phyloP scores from a whole-genome alignment of 371 early-diverging fungal genomes.

The Coelomomyces lativittatus region DNA sequence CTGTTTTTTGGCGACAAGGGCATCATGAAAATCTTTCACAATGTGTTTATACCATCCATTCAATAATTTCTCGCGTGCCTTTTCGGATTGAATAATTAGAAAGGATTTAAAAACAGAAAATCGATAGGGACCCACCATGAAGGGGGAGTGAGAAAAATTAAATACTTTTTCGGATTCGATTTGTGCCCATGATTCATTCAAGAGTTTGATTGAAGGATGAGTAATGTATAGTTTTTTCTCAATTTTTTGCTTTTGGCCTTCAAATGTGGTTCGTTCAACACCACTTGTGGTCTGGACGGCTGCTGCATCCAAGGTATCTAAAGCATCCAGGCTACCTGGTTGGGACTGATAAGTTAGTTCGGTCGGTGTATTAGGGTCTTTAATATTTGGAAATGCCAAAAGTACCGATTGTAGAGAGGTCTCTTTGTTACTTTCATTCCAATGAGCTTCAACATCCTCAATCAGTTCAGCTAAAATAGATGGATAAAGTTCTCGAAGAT shows the following conservation, averaged over 20 bases:
- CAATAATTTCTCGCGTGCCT: slow-evolving; percentile 17
- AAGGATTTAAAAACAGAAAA: not conserved
- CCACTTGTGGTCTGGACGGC: not conserved
- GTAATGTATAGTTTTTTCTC: not conserved
- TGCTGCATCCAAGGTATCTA: not conserved
- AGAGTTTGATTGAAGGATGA: not conserved
- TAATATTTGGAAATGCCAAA: not conserved
- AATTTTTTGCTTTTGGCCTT: not conserved
- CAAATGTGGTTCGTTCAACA: not conserved
- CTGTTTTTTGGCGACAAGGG: slow-evolving; percentile 6
- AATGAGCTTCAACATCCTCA: not conserved
- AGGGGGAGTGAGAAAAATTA: not conserved
- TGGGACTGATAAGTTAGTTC: not conserved
- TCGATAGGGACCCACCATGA: not conserved
- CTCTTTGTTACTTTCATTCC: slow-evolving; percentile 1
- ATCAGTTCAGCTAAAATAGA: not conserved
- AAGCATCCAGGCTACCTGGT: not conserved
- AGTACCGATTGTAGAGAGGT: not conserved
- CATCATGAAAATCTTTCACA: slow-evolving; percentile 10
- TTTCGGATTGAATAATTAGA: slow-evolving; percentile 28
- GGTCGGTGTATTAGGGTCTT: not conserved
- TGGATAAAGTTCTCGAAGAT: not conserved
- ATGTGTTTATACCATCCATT: slow-evolving; percentile 21
- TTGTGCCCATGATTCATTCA: not conserved
- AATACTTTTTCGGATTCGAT: not conserved